Evolutionary conservation across 495 filamentous ascomycete genomes (phyloP).

Genomic region (Tirmania nivea): DNA sequence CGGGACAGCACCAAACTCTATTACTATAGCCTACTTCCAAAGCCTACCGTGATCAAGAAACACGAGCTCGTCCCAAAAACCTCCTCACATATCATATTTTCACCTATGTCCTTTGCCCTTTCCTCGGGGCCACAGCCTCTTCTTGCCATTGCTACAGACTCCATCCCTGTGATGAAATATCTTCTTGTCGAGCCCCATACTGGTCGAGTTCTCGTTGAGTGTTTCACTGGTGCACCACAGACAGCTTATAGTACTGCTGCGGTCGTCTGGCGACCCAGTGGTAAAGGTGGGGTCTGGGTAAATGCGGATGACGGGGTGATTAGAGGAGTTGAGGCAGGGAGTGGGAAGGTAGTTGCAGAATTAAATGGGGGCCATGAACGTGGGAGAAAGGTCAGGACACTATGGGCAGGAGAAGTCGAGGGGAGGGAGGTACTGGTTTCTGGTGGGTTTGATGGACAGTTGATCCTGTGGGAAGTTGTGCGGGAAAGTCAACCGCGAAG

Average conservation of each 20-base stretch:
- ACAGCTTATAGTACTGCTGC: slow-evolving; percentile 45
- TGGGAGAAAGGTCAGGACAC: slow-evolving; percentile 34
- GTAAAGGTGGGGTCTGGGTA: slow-evolving; percentile 43
- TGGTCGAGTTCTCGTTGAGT: slow-evolving; percentile 35
- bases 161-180: slow-evolving; percentile 45
- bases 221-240: slow-evolving; percentile 42
- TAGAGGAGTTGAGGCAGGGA: slow-evolving; percentile 39
- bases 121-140: slow-evolving; percentile 34
- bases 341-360: slow-evolving; percentile 32
- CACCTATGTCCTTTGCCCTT: slow-evolving; percentile 39
- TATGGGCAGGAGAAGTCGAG: slow-evolving; percentile 37
- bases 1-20: slow-evolving; percentile 40
- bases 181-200: slow-evolving; percentile 41
- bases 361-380: slow-evolving; percentile 34
- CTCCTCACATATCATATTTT: slow-evolving; percentile 36
- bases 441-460: slow-evolving; percentile 44
- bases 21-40: slow-evolving; percentile 31
- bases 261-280: slow-evolving; percentile 42
- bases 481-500: too few species aligned
- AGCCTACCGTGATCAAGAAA: slow-evolving; percentile 27
- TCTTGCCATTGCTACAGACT: slow-evolving; percentile 32
- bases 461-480: slow-evolving; percentile 37
- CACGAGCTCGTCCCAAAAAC: slow-evolving; percentile 43
- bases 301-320: slow-evolving; percentile 48
- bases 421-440: slow-evolving; percentile 37